These are phyloP conservation scores for Aureobasidium subglaciale DNA, from an alignment of 2,329 filamentous ascomycete genomes.

Conservation along the genomic window DNA sequence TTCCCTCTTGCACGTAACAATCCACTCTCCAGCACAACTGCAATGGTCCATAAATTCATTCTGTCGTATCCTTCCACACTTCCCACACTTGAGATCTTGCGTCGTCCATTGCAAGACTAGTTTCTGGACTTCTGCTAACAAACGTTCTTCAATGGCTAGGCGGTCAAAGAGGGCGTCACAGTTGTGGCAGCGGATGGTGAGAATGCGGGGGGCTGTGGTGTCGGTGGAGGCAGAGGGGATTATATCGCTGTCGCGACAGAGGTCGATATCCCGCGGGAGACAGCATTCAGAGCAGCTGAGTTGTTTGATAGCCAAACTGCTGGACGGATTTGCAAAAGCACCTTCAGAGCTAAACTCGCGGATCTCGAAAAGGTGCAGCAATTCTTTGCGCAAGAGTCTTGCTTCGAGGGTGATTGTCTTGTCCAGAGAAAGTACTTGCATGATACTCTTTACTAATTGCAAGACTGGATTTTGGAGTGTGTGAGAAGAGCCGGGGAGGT, in stretches of 20 bases:
- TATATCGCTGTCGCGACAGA: conserved; percentile 83
- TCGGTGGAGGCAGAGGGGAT: conserved; percentile 40
- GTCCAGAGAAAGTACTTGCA: conserved; percentile 86
- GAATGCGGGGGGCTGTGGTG: conserved; percentile 13
- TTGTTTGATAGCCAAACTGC: conserved; percentile 64
- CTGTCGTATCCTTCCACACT: conserved; percentile 57
- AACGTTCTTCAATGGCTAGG: conserved; percentile 73
- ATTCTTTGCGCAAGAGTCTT: conserved; percentile 77
- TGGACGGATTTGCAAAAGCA: conserved; percentile 79
- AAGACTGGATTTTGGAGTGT: conserved; percentile 65
- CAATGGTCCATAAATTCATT: conserved; percentile 98
- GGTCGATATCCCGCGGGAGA: conserved; percentile 77
- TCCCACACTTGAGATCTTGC: conserved; percentile 83
- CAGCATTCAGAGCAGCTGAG: conserved; percentile 88
- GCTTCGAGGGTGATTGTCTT: conserved; percentile 86
- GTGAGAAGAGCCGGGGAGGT: conserved; percentile 65
- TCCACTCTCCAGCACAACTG: conserved; percentile 83
- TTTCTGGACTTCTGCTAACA: conserved; percentile 70
- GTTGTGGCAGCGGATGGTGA: conserved; percentile 52
- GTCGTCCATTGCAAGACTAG: conserved; percentile 73
- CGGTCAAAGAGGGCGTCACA: conserved; percentile 71
- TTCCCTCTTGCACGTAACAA: conserved; percentile 58
- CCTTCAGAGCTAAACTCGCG: conserved; percentile 87
- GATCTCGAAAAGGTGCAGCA: conserved; percentile 85
- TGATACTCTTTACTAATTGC: conserved; percentile 85